Evolutionary conservation across 768 basidiomycete genomes (phyloP), one percentile per base, ranked within the genome.

Genomic region (Amanita subjunquillea): DNA sequence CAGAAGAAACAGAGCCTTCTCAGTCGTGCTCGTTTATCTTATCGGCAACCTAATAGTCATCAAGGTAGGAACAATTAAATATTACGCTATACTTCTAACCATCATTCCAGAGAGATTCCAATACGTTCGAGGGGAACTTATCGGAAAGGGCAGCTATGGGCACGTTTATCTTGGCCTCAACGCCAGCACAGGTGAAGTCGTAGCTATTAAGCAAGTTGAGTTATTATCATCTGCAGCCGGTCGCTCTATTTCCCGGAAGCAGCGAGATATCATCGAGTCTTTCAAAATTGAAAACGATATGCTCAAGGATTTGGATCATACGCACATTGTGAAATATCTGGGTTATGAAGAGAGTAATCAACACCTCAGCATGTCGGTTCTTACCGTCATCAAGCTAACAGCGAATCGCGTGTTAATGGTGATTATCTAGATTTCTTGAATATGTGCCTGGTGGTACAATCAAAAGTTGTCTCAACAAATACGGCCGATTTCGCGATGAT

Each of bases 201-300:
- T 96, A 63, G 94, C 94, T 3, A 93, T 97, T 55, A 97, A 97
- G 68, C 93, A 95, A 66, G 94, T 96, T 30, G 93, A 96, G 64
- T 73, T 90, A 53, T 89, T 88, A 0, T 75, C 76, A 36, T 87
- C 85, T 13, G 74, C 77, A 17, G 82, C 80, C 57, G 88, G 91
- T 66, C 79, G 78, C 60, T 74, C 72, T 50, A 61, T 55, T 79
- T 87, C 62, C 67, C 72, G 47, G 75, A 83, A 29, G 37, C 82
- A 89, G 57, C 66, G 74, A 48, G 76, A 79, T 56, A 77, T 89
- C 59, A 79, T 92, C 50, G 82, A 88, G 55, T 88, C 91, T 9
- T 71, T 96, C 57, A 85, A 87, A 63, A 77, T 87, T 43, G 94
- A 96, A 71, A 87, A 86, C 58, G 80, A 88, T 65, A 87, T 89